These are phyloP conservation scores for Hydrangea macrophylla DNA, from an alignment of 148 eudicot species.

Conservation along the genomic window DNA sequence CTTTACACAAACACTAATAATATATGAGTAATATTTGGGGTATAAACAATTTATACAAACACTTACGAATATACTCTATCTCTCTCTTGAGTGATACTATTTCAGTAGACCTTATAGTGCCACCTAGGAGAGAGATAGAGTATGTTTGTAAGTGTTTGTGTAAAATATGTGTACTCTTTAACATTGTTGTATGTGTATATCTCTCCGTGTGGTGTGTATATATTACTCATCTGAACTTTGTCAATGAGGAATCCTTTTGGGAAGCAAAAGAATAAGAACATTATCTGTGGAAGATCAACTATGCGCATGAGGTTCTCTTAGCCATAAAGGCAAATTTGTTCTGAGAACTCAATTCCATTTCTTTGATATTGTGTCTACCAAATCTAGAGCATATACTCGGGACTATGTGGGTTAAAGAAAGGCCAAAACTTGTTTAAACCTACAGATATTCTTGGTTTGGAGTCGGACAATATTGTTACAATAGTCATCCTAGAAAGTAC, in stretches of 20 bases:
- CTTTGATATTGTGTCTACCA: background rate
- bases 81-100: no score
- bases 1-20: no score
- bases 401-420: background rate
- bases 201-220: background rate
- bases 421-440: background rate
- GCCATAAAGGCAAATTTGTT: constrained; percentile 10
- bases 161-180: no score
- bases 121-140: no score
- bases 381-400: no score
- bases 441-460: background rate
- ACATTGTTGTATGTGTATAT: no score
- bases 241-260: constrained; percentile 11
- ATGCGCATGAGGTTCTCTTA: constrained; percentile 23
- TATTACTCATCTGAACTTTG: background rate
- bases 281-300: constrained; percentile 16
- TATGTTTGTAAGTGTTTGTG: no score
- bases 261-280: constrained; percentile 24
- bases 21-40: no score
- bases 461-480: background rate
- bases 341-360: background rate
- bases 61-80: no score
- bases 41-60: no score
- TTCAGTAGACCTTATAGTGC: no score
- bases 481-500: background rate